Percentiles rank a stretch among this genome's conserved stretches.
Evolutionary conservation across 331 rosid genomes (phyloP).

Genomic region (Malus hybrid): DNA sequence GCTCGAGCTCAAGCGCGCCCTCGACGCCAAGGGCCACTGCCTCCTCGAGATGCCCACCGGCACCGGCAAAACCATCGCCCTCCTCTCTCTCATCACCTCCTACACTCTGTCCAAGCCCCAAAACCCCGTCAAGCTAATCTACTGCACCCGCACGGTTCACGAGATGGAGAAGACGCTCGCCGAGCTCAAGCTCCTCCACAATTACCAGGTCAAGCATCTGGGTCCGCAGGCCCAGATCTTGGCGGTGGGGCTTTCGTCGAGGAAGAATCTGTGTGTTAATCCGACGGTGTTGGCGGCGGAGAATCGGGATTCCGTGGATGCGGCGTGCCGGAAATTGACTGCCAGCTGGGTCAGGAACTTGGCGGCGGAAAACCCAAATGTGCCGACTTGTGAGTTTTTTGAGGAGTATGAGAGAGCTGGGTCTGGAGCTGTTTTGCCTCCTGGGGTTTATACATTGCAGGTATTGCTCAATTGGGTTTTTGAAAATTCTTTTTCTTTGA

Average conservation of each 20-base stretch:
- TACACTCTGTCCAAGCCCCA: conserved; percentile 72
- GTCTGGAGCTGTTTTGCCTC: conserved; percentile 57
- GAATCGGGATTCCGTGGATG: conserved; percentile 82
- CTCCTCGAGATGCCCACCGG: conserved; percentile 93
- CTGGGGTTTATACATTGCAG: conserved; percentile 89
- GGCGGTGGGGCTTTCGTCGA: conserved; percentile 71
- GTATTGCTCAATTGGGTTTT: conserved; percentile 17
- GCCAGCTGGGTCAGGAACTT: conserved; percentile 85
- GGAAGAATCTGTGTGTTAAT: conserved; percentile 80
- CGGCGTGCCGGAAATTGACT: conserved; percentile 71
- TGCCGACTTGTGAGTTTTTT: conserved; percentile 58
- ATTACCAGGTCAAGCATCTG: conserved; percentile 50
- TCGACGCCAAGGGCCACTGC: conserved; percentile 83
- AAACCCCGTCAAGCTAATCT: conserved; percentile 67
- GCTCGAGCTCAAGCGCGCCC: conserved; percentile 77
- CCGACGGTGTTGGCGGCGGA: conserved; percentile 41
- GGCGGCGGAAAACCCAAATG: conserved; percentile 51
- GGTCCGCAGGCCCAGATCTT: conserved; percentile 61
- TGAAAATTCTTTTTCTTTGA: background rate
- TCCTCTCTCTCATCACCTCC: conserved; percentile 75
- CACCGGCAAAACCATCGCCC: conserved; percentile 79
- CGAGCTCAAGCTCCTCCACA: conserved; percentile 66
- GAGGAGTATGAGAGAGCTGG: conserved; percentile 76
- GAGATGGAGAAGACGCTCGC: conserved; percentile 96
- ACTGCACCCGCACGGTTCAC: conserved; percentile 93